Conservation (phyloP, 2,329 filamentous ascomycete species). For the Plectosphaerella cucumerina region DNA sequence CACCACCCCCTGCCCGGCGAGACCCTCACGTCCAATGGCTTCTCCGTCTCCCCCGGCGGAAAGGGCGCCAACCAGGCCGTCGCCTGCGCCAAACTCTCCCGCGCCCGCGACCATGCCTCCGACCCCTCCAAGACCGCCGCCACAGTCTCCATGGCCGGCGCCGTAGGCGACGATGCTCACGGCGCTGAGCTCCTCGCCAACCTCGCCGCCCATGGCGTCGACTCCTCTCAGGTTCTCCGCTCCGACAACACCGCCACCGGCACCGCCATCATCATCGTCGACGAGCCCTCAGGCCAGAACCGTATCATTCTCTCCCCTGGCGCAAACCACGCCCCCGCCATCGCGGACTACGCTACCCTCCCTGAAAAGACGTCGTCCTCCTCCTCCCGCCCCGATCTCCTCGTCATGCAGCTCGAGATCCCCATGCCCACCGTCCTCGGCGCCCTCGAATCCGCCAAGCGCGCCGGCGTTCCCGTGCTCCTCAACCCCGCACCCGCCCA, state of each 20-base stretch:
- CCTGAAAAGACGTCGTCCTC: constrained; percentile 12
- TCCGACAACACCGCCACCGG: constrained; percentile 38
- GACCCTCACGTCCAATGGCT: constrained; percentile 75
- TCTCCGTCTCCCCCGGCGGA: constrained; percentile 78
- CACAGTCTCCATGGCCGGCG: constrained; percentile 66
- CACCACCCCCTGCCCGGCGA: constrained; percentile 82
- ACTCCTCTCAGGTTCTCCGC: constrained; percentile 48
- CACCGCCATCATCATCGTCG: constrained; percentile 72
- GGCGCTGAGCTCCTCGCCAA: constrained; percentile 54
- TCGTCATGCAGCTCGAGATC: constrained; percentile 78
- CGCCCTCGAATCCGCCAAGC: constrained; percentile 48
- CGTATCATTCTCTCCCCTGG: constrained; percentile 70
- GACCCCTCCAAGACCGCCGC: constrained; percentile 28
- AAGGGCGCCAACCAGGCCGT: constrained; percentile 97
- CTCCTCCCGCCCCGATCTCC: constrained; percentile 49
- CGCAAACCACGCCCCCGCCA: constrained; percentile 55
- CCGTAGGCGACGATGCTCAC: constrained; percentile 68
- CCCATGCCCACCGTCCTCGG: constrained; percentile 61
- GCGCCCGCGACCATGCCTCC: constrained; percentile 27
- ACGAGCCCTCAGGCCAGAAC: constrained; percentile 69
- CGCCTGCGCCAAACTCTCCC: constrained; percentile 77
- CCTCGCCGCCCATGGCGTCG: constrained; percentile 58
- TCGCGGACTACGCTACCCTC: constrained; percentile 28
- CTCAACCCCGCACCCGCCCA: constrained; percentile 83
- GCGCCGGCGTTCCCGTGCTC: constrained; percentile 56